Evolutionary conservation across 371 early-diverging fungal genomes (phyloP), one percentile per base, ranked within the genome.

Genomic region (Gilbertella persicaria): DNA sequence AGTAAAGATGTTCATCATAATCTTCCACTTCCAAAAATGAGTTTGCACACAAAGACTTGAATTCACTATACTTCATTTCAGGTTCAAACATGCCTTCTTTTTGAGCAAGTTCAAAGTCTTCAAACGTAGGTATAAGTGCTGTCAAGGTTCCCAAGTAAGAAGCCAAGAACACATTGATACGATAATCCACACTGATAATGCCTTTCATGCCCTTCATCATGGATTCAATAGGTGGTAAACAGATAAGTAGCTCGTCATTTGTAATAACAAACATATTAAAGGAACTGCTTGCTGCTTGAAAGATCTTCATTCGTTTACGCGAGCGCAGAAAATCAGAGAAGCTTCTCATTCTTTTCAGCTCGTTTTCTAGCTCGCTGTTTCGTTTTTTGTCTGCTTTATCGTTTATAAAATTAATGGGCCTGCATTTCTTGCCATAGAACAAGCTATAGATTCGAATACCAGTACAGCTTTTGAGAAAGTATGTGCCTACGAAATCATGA

Each of bases 71-170:
- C 6, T 5, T 19, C 45, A 45, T 45, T 12, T 26, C 26, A 2
- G 30, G 16, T 19, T 45, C 45, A 20, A 45, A 45, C 45, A 45
- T 45, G 9, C 45, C 45, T 19, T 45, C 45, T 19, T 45, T 45
- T 24, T 45, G 26, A 13, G 45, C 45, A 13, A 45, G 12, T 45
- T 45, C 45, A 30, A 45, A 45, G 19, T 45, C 45, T n/a, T 45
- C 19, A 30, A 45, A 45, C 20, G 45, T 45, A 2, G 45, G 45
- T 45, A 45, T 45, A 20, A 45, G 29, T 9, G 45, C 45, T 17
- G 26, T 10, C 20, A 45, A 12, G 29, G 45, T 45, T 1, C 30
- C 45, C 45, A 45, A 12, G 29, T 45, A 45, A 19, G 45, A 26
- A 19, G 45, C 45, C 21, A 45, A 13, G 28, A 45, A 45, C n/a